phyloP scores from a whole-genome alignment of 352 stramenopile species.

The Pythium folliculosum region DNA sequence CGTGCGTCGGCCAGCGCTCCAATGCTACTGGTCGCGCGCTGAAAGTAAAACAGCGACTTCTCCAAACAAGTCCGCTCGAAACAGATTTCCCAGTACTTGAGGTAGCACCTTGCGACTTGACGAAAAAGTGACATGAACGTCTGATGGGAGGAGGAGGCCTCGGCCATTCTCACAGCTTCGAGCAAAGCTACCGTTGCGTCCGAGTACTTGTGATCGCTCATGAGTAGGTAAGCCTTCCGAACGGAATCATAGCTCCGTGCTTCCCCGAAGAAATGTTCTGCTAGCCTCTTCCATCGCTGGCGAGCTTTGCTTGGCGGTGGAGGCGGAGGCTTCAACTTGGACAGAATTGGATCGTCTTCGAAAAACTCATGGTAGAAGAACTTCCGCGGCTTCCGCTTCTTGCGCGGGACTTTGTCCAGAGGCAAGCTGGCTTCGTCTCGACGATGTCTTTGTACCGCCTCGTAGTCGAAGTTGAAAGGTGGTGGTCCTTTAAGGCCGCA shows the following conservation, averaged over 20 bases:
- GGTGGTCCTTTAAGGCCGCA: constrained; percentile 19
- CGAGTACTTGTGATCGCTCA: constrained; percentile 44
- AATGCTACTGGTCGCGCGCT: constrained; percentile 46
- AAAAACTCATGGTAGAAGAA: constrained; percentile 83
- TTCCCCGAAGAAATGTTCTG: constrained; percentile 41
- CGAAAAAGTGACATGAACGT: constrained; percentile 35
- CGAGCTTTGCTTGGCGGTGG: constrained; percentile 32
- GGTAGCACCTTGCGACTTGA: constrained; percentile 48
- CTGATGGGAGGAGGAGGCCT: constrained; percentile 19
- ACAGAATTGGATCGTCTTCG: constrained; percentile 55
- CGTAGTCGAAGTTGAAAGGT: constrained; percentile 61
- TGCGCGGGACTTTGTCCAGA: constrained; percentile 38
- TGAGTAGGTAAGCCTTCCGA: constrained; percentile 43
- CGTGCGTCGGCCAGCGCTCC: constrained; percentile 47
- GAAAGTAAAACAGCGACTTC: constrained; percentile 52
- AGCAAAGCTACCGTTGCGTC: constrained; percentile 35
- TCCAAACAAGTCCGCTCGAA: constrained; percentile 38
- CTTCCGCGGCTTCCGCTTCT: constrained; percentile 45
- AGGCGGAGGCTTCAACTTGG: constrained; percentile 18
- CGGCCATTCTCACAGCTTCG: constrained; percentile 30
- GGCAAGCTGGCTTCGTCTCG: constrained; percentile 33
- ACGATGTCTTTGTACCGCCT: constrained; percentile 39
- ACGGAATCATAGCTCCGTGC: constrained; percentile 41
- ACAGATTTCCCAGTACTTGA: constrained; percentile 37
- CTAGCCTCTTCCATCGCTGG: constrained; percentile 48